Evolutionary conservation across 2,329 filamentous ascomycete species (phyloP).

Genomic region (Daldinia eschscholtzii): DNA sequence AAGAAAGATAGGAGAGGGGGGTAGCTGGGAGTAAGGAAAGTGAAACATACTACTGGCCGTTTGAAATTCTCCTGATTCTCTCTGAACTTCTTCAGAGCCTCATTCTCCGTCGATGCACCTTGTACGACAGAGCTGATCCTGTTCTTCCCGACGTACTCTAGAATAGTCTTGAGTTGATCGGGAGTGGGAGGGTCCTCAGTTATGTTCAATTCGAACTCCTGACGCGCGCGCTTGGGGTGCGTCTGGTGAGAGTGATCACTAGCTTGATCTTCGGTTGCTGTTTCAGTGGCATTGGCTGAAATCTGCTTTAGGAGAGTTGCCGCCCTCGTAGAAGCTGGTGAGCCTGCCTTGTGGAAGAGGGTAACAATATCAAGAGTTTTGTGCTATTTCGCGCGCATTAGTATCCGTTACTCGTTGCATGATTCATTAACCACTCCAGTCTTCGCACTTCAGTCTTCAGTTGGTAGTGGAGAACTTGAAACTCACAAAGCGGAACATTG

Average conservation of each 20-base stretch:
- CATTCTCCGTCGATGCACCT: conserved; percentile 78
- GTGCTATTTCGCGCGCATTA: conserved; percentile 61
- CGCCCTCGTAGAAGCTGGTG: conserved; percentile 78
- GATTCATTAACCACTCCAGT: no score
- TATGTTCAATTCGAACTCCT: conserved; percentile 88
- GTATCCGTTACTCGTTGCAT: not conserved
- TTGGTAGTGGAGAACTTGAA: not conserved
- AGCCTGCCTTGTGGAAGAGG: conserved; percentile 89
- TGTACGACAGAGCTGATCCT: conserved; percentile 74
- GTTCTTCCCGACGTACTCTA: conserved; percentile 80
- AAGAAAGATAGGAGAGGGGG: not conserved
- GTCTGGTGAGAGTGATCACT: conserved; percentile 73
- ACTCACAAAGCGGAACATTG: conserved; percentile 64
- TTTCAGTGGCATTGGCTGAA: conserved; percentile 75
- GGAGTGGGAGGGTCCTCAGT: conserved; percentile 83
- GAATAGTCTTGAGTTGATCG: conserved; percentile 85
- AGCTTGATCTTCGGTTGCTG: conserved; percentile 80
- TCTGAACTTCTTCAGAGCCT: conserved; percentile 84
- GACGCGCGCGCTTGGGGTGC: conserved; percentile 60
- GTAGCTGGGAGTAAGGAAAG: not conserved
- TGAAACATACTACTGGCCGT: conserved; percentile 76
- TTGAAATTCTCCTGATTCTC: conserved; percentile 76
- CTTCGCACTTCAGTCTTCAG: no score
- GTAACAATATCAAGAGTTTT: conserved; percentile 92
- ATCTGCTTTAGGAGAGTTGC: conserved; percentile 84